These are phyloP conservation scores for Phytophthora niederhauseri DNA, from an alignment of 352 stramenopile genomes.

Conservation along the genomic window DNA sequence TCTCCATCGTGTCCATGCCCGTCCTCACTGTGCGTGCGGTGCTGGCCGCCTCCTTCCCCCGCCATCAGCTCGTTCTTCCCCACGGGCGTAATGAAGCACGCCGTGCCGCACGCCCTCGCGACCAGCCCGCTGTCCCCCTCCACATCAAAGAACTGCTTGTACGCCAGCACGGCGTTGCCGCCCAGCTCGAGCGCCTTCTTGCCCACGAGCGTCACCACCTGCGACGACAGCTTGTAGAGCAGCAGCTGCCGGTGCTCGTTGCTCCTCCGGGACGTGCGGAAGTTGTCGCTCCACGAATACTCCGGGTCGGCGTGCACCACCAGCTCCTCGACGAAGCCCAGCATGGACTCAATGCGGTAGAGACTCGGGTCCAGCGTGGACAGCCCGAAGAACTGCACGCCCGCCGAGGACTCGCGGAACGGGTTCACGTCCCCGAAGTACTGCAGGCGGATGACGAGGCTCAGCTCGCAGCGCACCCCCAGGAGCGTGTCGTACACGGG, in stretches of 20 bases:
- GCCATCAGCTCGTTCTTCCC: constrained; percentile 50
- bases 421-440: constrained; percentile 98
- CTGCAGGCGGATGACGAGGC: constrained; percentile 95
- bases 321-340: constrained; percentile 96
- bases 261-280: constrained; percentile 91
- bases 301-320: constrained; percentile 98
- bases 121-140: constrained; percentile 98
- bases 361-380: constrained; percentile 92
- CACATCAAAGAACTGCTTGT: constrained; percentile 99
- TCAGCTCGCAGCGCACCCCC: constrained; percentile 96
- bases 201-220: constrained; percentile 88
- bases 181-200: constrained; percentile 97
- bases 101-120: constrained; percentile 95
- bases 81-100: constrained; percentile 76
- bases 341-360: constrained; percentile 90
- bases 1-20: constrained; percentile 41
- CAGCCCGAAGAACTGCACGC: constrained; percentile 98
- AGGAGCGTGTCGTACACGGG: constrained; percentile 98
- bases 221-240: constrained; percentile 95
- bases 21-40: constrained; percentile 45
- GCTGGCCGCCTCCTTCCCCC: constrained; percentile 21
- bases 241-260: constrained; percentile 97
- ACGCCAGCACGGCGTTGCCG: constrained; percentile 98
- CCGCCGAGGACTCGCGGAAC: constrained; percentile 97
- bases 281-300: constrained; percentile 98